A percentile compares a stretch with the other conserved stretches of the same genome.
phyloP scores from a whole-genome alignment of 768 basidiomycete species.

The Coprinopsis marcescibilis region DNA sequence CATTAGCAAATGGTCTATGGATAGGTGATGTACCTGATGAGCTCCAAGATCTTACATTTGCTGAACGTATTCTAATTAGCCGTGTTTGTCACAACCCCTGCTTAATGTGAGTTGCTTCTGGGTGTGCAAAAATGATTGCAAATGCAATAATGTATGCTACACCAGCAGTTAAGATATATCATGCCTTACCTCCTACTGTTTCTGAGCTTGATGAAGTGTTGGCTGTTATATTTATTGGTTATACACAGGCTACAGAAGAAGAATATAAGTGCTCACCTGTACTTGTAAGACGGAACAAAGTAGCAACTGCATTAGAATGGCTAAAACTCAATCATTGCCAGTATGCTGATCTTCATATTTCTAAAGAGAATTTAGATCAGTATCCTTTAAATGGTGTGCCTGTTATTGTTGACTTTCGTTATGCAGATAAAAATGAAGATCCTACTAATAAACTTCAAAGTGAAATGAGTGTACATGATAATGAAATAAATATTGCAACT shows the following conservation, averaged over 20 bases:
- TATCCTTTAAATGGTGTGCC: background rate
- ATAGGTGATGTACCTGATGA: background rate
- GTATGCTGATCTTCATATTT: background rate
- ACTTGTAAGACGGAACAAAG: background rate
- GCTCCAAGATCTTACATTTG: constrained; percentile 1
- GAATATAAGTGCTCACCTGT: background rate
- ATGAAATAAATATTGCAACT: constrained; percentile 22
- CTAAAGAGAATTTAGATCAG: background rate
- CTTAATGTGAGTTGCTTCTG: background rate
- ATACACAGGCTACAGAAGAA: background rate
- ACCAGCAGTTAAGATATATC: background rate
- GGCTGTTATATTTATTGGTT: constrained; percentile 1
- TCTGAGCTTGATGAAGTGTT: background rate
- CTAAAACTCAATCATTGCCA: background rate
- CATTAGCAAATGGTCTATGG: constrained; percentile 5
- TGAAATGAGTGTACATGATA: constrained; percentile 16
- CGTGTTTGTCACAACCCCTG: background rate
- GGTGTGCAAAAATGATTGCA: constrained; percentile 1
- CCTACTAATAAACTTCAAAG: background rate
- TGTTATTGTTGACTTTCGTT: background rate
- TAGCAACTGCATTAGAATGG: background rate
- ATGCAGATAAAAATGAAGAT: background rate
- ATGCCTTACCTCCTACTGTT: background rate
- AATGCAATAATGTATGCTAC: constrained; percentile 3
- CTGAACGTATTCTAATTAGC: background rate